Base-by-base conservation (phyloP, 2,329 filamentous ascomycete species). In the Aspergillus novoparasiticus region DNA sequence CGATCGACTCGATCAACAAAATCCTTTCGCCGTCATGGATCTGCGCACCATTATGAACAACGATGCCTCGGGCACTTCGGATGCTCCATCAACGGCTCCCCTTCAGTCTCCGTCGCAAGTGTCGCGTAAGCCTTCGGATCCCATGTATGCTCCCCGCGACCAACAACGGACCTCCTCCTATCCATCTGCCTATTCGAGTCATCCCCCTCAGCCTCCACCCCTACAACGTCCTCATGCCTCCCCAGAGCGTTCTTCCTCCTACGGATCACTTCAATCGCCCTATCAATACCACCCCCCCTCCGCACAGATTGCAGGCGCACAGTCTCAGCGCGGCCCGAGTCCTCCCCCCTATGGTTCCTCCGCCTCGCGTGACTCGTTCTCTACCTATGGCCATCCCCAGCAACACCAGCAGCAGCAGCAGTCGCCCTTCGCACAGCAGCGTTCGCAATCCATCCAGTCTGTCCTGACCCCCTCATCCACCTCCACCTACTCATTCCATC, bases 11-110 rank as follows among this genome's bases (percentile, higher is more conserved):
- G 4, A 23, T 32, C 26, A 19, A 36, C 51, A 14, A 55, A 26
- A 21, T 39, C 16, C 21, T 11, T n/a, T 53, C 23, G 30, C 57
- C 75, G 66, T 72, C 71, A 84, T 85, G 83, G 83, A 85, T 75
- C 78, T 85, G 72, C 80, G 81, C 73, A 82, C 80, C 60, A 84
- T 85, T 70, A 82, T 85, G 78, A 84, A 84, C 72, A 80, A 60
- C 67, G 79, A 81, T 69, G 73, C 72, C 64, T 73, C 72, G 56
- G 73, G 71, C 65, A 72, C 72, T 59, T 68, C 76, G 61, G 74
- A 72, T 62, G 66, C 69, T 62, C 69, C 68, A 62, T 68, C 74
- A 48, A 67, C 74, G 16, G 66, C 64, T 53, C 58, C 68, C 53
- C 71, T 63, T 34, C 69, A 67, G 43, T 70, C 71, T 41, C 68